phyloP scores from a whole-genome alignment of 768 basidiomycete genomes.

The Phlebiopsis gigantea region DNA sequence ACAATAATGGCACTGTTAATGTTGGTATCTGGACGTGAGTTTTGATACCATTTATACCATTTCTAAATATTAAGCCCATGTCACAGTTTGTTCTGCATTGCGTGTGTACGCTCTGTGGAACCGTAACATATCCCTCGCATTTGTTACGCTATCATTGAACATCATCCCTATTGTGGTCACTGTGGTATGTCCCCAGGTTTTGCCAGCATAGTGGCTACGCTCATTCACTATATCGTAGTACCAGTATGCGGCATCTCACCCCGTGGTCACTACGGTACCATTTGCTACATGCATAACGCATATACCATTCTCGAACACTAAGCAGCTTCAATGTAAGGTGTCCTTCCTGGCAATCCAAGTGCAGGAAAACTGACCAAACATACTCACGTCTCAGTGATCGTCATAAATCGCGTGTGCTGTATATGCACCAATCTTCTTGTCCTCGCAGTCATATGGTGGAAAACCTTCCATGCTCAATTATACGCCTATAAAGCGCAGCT shows the following conservation, averaged over 20 bases:
- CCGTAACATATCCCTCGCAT: background rate
- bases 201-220: background rate
- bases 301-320: background rate
- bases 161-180: slow-evolving; percentile 1
- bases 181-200: background rate
- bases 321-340: background rate
- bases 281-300: background rate
- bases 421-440: slow-evolving; percentile 1
- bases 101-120: slow-evolving; percentile 5
- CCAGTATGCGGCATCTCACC: background rate
- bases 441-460: background rate
- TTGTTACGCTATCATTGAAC: background rate
- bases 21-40: slow-evolving; percentile 6
- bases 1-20: background rate
- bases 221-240: background rate
- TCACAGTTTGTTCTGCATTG: slow-evolving; percentile 6
- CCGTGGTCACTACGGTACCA: background rate
- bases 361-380: no score
- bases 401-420: background rate
- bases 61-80: background rate
- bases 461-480: background rate
- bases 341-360: no score
- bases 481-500: background rate
- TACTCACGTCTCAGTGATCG: slow-evolving; percentile 5
- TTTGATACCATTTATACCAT: background rate